Conservation (phyloP, 441 rosid species). For the Pelargonium citronellum region DNA sequence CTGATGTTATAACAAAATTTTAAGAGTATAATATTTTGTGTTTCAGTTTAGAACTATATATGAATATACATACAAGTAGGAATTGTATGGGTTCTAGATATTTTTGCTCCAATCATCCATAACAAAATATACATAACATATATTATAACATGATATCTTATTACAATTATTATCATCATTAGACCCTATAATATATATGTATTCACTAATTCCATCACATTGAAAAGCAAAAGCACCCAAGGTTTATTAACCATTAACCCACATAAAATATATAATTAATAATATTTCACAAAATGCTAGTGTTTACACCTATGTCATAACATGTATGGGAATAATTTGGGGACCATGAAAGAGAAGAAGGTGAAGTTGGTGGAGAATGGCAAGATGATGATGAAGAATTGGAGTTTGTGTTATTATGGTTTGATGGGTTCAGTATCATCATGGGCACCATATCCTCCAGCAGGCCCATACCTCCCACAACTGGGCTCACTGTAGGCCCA, state of each 20-base stretch:
- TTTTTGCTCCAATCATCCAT: no score
- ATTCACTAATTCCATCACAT: neutral
- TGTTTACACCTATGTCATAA: slow-evolving; percentile 23
- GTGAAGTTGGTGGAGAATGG: slow-evolving; percentile 45
- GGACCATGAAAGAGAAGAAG: slow-evolving; percentile 50
- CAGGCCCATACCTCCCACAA: slow-evolving; percentile 40
- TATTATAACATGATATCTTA: no score
- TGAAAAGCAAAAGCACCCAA: neutral
- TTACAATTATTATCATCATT: neutral
- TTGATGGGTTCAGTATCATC: slow-evolving; percentile 38
- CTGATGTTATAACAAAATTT: no score
- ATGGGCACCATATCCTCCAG: slow-evolving; percentile 80
- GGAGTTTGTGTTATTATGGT: slow-evolving; percentile 23
- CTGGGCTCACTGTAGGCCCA: neutral
- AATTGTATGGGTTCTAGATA: no score
- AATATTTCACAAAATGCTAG: neutral
- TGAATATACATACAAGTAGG: no score
- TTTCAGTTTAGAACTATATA: no score
- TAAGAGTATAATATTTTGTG: no score
- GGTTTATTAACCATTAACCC: neutral
- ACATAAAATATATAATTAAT: neutral
- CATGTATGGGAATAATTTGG: slow-evolving; percentile 28
- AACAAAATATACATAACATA: no score
- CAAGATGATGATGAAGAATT: slow-evolving; percentile 20
- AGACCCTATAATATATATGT: neutral